Evolutionary conservation across 306 rosid species (phyloP), one percentile per base, ranked within the genome.

Genomic region (Cucumis hystrix): DNA sequence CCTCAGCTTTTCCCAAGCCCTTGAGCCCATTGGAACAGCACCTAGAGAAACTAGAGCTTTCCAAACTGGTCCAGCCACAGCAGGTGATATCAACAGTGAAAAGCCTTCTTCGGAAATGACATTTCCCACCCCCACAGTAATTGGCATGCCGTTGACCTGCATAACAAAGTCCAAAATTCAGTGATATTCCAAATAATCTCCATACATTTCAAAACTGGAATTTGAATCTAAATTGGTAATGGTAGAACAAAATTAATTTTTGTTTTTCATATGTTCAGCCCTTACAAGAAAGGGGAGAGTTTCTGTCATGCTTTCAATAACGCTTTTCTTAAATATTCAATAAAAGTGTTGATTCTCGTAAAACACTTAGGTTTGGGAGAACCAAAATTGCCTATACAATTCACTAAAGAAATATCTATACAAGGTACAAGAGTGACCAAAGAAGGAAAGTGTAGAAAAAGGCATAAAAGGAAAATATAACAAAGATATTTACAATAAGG

Each of bases 51-150:
- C 91, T 80, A 94, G 80, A 62, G 91, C 83, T 86, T 87, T 85
- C 98, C 97, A 91, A 76, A 94, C 86, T 21, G 93, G 79, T 69
- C 88, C 89, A 86, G 97, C 95, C 52, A 96, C 91, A 10, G 87
- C 87, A 72, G 98, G 96, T 63, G 98, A 89, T 91, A 80, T 89
- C 89, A 94, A 59, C 58, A 94, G 80, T 55, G 97, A 87, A 88
- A 86, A 91, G 17, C 98, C 97, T 68, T 80, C 86, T 81, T 89
- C 95, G 62, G 98, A 94, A 81, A 94, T 82, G 81, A 94, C 45
- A 81, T 84, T 94, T 82, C 98, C 97, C 77, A 90, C 96, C 58
- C 98, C 98, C 65, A 91, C 84, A 59, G 98, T 87, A 51, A 90
- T 72, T 79, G 97, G 98, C 91, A 89, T 86, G 79, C 90, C 90